Evolutionary conservation across 495 filamentous ascomycete genomes (phyloP), one percentile per base, ranked within the genome.

Genomic region (Xylaria scruposa): DNA sequence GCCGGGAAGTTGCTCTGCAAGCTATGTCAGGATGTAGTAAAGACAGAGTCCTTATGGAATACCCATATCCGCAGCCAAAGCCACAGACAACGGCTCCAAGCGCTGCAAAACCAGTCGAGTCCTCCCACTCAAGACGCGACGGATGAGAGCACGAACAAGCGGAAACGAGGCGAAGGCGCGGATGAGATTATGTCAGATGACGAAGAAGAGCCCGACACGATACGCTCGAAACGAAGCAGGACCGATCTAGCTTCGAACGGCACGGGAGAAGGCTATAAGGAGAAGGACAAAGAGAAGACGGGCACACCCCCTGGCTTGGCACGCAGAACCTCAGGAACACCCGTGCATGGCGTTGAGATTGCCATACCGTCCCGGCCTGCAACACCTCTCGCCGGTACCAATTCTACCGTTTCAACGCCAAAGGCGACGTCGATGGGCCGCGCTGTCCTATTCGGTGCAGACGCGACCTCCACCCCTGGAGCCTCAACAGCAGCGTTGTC

Each of bases 41-140:
- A 91, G 75, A 83, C 89, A 19, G 89, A 91, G 60, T 78, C 87
- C 0, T 77, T 89, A 40, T 92, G 90, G 90, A 84, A 90, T 31
- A 78, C 74, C 5, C 90, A 92, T 73, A 69, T 90, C 9, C 82
- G 84, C 42, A 84, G 83, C 64, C 74, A 80, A 15, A 77, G 75
- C 38, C 90, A 91, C 75, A 81, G 71, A 12, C 79, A 84, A 53
- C 77, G 79, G 29, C 67, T 83, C 4, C 82, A 82, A 44, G 69
- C 64, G 1, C 70, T 75, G 2, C 72, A 74, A 29, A 67, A 76
- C 15, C 65, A 70, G 17, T 60, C 54, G 62, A 70, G 24, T n/a
- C 31, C 63, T 47, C 49, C 73, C 8, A 46, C 67, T 0, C 63
- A 67, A 24, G 44, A 4, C 6, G 69, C 62, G n/a, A 67, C 62